A percentile compares a stretch with the other conserved stretches of the same genome.
These are phyloP conservation scores for Aspergillus viridinutans DNA, from an alignment of 2,329 filamentous ascomycete genomes.

Conservation along the genomic window DNA sequence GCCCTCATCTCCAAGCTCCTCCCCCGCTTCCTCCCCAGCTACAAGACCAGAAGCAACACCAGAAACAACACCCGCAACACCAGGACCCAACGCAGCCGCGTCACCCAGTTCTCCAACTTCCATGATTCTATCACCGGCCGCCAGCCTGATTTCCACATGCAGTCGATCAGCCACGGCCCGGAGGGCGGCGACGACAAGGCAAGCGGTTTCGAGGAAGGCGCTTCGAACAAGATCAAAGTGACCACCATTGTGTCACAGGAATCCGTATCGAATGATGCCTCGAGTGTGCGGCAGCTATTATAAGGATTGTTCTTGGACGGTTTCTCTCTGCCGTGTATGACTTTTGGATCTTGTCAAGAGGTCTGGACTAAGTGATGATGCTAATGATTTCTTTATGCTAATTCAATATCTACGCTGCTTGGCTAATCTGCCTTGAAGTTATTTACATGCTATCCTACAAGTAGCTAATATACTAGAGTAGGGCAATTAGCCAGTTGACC, in stretches of 20 bases:
- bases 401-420: not conserved
- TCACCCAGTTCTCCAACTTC: constrained; percentile 12
- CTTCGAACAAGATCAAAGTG: constrained; percentile 22
- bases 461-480: too few relatives aligned
- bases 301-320: not conserved
- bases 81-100: constrained; percentile 14
- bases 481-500: too few relatives aligned
- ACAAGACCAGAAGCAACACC: constrained; percentile 8
- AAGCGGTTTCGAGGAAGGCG: not conserved
- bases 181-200: not conserved
- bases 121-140: constrained; percentile 21
- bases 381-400: not conserved
- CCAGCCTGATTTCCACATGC: constrained; percentile 12
- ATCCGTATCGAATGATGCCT: constrained; percentile 5
- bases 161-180: constrained; percentile 1
- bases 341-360: not conserved
- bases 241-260: constrained; percentile 26
- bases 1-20: constrained; percentile 23
- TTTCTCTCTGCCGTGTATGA: not conserved
- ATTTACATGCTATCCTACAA: not conserved
- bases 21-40: constrained; percentile 26
- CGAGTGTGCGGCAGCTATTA: not conserved
- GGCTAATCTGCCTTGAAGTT: not conserved
- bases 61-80: too few relatives aligned
- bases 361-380: not conserved